Conservation (phyloP, 495 filamentous ascomycete species). For the Annulohypoxylon bovei region DNA sequence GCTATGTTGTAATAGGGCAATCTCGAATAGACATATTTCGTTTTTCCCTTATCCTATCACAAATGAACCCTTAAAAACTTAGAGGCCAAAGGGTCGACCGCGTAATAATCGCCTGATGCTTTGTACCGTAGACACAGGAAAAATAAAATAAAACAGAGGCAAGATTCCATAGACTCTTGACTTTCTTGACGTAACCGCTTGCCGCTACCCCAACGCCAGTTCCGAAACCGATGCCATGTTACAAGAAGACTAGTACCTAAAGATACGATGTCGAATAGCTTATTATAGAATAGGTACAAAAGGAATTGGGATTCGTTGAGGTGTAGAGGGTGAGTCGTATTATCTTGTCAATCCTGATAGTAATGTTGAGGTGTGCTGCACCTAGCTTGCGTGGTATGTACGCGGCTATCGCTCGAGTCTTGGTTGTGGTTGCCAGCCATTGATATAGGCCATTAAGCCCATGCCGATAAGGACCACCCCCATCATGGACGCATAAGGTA, state of each 20-base stretch:
- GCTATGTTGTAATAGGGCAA: slow-evolving; percentile 25
- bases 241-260: slow-evolving; percentile 45
- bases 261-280: slow-evolving; percentile 36
- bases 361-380: slow-evolving; percentile 2
- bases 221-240: slow-evolving; percentile 40
- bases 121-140: slow-evolving; percentile 24
- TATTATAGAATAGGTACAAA: slow-evolving; percentile 55
- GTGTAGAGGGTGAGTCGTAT: slow-evolving; percentile 35
- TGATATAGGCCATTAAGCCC: slow-evolving; percentile 93
- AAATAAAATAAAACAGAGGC: slow-evolving; percentile 34
- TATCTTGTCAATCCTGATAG: slow-evolving; percentile 38
- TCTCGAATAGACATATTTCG: slow-evolving; percentile 21
- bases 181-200: slow-evolving; percentile 33
- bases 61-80: slow-evolving; percentile 25
- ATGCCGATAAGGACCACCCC: slow-evolving; percentile 91
- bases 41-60: slow-evolving; percentile 37
- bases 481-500: slow-evolving; percentile 87
- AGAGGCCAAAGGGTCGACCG: slow-evolving; percentile 18
- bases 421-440: slow-evolving; percentile 74
- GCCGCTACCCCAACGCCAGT: slow-evolving; percentile 35
- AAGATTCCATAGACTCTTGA: slow-evolving; percentile 15
- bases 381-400: not conserved
- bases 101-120: slow-evolving; percentile 28
- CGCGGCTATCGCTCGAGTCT: slow-evolving; percentile 44
- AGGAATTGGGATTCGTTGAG: slow-evolving; percentile 37